phyloP scores from a whole-genome alignment of 2,329 filamentous ascomycete species.

The Zarea fungicola region DNA sequence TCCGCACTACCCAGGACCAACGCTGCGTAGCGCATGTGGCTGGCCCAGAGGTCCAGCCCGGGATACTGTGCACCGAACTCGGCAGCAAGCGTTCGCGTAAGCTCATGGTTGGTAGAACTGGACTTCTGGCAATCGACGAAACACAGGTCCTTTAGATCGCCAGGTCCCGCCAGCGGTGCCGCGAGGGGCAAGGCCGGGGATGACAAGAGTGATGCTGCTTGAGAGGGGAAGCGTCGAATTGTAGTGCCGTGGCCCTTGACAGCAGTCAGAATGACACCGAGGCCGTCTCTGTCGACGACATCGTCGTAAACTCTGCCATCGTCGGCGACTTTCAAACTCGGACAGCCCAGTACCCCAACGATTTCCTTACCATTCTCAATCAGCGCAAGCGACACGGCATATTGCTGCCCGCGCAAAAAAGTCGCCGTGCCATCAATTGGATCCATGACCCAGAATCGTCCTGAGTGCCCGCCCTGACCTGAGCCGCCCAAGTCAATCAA shows the following conservation, averaged over 20 bases:
- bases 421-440: conserved; percentile 61
- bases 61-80: conserved; percentile 29
- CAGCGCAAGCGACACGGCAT: conserved; percentile 55
- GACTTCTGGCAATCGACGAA: conserved; percentile 31
- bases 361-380: conserved; percentile 52
- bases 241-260: conserved; percentile 27
- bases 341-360: conserved; percentile 56
- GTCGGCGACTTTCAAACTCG: conserved; percentile 43
- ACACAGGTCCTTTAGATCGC: conserved; percentile 20
- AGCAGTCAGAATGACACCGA: conserved; percentile 33
- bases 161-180: conserved; percentile 16
- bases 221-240: conserved; percentile 21
- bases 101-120: conserved; percentile 26
- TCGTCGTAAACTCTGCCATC: conserved; percentile 32
- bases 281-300: conserved; percentile 26
- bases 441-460: conserved; percentile 57
- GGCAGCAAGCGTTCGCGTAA: conserved; percentile 25
- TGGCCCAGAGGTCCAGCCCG: conserved; percentile 35
- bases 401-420: conserved; percentile 57
- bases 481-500: conserved; percentile 54
- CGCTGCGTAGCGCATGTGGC: conserved; percentile 34
- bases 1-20: conserved; percentile 33
- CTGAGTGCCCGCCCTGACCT: conserved; percentile 29
- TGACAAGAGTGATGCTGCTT: conserved; percentile 17
- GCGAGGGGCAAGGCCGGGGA: conserved; percentile 18